Conservation (phyloP, 345 rosid genomes). For the Eucalyptus curtisii region DNA sequence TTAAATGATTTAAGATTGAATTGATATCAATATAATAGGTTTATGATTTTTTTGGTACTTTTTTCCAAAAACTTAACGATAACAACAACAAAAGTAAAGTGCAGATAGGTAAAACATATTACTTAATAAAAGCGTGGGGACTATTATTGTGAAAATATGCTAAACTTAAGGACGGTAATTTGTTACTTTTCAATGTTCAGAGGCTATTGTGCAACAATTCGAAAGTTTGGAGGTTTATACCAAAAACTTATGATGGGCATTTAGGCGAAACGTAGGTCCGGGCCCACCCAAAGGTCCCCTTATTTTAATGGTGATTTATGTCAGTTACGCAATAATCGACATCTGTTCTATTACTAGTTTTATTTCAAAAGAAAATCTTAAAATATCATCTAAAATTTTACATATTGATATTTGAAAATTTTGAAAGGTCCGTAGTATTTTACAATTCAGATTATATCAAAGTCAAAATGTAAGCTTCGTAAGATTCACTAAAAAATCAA, state of each 20-base stretch:
- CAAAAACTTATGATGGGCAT: not conserved
- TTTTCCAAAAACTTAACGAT: not conserved
- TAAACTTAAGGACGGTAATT: not conserved
- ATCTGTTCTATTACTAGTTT: not conserved
- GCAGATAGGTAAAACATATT: not conserved
- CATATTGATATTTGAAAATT: not conserved
- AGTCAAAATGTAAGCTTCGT: not conserved
- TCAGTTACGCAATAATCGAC: not conserved
- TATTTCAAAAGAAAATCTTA: not conserved
- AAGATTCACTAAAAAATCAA: not conserved
- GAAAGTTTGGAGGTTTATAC: not conserved
- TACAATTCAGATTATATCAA: not conserved
- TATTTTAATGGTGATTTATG: not conserved
- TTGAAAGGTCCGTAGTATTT: not conserved
- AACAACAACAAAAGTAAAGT: not conserved
- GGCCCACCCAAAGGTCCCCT: not conserved
- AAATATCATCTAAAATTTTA: not conserved
- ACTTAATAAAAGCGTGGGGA: not conserved
- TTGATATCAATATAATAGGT: rapidly evolving
- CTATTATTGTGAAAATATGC: not conserved
- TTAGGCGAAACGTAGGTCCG: not conserved
- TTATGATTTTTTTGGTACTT: no score
- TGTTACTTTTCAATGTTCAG: not conserved
- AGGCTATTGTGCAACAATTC: not conserved
- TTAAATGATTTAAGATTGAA: no score